phyloP scores from a whole-genome alignment of 106 monocot genomes.

The Dendrobium officinale region DNA sequence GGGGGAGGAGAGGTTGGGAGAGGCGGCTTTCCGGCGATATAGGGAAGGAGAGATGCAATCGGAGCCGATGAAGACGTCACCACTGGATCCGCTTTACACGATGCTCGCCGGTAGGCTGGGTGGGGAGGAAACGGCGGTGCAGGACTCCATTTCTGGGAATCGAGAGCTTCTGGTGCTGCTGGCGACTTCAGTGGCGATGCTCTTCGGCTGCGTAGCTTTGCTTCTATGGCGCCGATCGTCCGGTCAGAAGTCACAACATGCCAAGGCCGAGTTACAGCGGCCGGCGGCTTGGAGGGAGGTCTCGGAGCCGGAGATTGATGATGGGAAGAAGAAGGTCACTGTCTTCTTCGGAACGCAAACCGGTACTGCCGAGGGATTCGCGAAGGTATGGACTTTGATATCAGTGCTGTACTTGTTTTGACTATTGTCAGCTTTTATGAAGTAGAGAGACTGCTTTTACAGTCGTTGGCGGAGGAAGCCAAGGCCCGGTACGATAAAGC shows the following conservation, averaged over 20 bases:
- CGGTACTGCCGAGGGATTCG: slow-evolving; percentile 65
- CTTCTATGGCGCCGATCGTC: slow-evolving; percentile 34
- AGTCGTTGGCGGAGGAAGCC: slow-evolving; percentile 26
- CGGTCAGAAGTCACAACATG: slow-evolving; percentile 1
- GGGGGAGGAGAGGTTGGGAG: slow-evolving; percentile 1
- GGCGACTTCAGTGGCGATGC: slow-evolving; percentile 30
- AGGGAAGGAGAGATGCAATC: slow-evolving; percentile 11
- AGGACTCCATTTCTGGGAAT: slow-evolving; percentile 13
- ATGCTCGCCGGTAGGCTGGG: slow-evolving; percentile 17
- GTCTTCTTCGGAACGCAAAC: slow-evolving; percentile 67
- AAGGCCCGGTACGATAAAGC: slow-evolving; percentile 33
- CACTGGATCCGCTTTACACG: slow-evolving; percentile 42
- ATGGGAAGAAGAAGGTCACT: slow-evolving; percentile 49
- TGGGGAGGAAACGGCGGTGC: slow-evolving; percentile 13
- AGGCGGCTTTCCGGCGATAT: neutral
- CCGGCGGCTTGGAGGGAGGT: slow-evolving; percentile 10
- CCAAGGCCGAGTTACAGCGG: slow-evolving; percentile 24
- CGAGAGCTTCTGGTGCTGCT: slow-evolving; percentile 30
- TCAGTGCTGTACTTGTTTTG: neutral
- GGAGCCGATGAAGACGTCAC: slow-evolving; percentile 36
- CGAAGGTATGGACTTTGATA: slow-evolving; percentile 30
- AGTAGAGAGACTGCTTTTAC: neutral
- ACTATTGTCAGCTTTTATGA: neutral
- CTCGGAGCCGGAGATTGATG: slow-evolving; percentile 32
- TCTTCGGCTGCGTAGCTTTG: slow-evolving; percentile 30